Evolutionary conservation across 2,329 filamentous ascomycete genomes (phyloP), one percentile per base, ranked within the genome.

Genomic region (Tolypocladium capitatum): DNA sequence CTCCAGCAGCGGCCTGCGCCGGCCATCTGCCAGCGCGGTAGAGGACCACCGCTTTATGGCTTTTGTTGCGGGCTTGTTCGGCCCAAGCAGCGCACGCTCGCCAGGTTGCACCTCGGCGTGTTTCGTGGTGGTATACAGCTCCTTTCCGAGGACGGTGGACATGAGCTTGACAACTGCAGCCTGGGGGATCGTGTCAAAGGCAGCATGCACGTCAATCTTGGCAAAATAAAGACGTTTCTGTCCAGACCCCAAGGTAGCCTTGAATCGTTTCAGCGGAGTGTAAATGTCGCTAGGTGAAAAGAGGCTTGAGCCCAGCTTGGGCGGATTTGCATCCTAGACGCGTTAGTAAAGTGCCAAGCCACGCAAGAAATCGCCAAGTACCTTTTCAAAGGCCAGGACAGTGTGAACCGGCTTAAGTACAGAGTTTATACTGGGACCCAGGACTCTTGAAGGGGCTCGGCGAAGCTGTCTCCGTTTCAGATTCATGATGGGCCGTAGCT

Each of bases 181-280:
- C 61, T 97, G 92, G 0, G 92, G 92, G 41, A 98, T 96, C 0
- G 86, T 95, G 63, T 98, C 92, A 61, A 96, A 98, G 56, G 91
- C 94, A 2, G 87, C 81, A 60, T 86, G 79, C 20, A 98, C 90
- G 59, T 98, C 92, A 13, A 94, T 72, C 62, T 98, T 98, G 51
- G 83, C 90, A 65, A 97, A 94, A 64, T 86, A 97, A 1, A 96
- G 66, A 5, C 64, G 35, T 9, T 60, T 57, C 0, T 65, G 56
- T 0, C 53, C 52, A 1, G 63, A 49, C 0, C 65, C 64, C 11
- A 84, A 61, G 1, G 54, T 63, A 2, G 64, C 56, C 53, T 83
- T 84, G 68, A 94, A 97, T 0, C 54, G 57, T 51, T 83, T 84
- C 21, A 98, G 66, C 20, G 80, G 81, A 13, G 71, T 68, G 56